Evolutionary conservation across 2,329 filamentous ascomycete species (phyloP), one percentile per base, ranked within the genome.

Genomic region (Fusarium incarnatum): DNA sequence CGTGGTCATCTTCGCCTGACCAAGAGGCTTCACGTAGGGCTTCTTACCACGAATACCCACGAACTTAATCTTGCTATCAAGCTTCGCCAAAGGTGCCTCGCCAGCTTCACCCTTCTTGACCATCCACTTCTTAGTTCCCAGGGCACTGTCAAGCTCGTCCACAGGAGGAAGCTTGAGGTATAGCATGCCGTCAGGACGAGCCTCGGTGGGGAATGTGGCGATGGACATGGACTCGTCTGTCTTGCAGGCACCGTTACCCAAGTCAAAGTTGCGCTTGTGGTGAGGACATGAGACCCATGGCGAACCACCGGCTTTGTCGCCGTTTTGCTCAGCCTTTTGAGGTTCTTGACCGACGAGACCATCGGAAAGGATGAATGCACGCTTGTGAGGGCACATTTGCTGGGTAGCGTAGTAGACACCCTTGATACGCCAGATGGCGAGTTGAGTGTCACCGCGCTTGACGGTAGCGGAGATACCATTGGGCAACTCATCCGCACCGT

Each of bases 351-450:
- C 94, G 48, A 97, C 87, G 11, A 97, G 83, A 3, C 94, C 93
- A 77, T 97, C 94, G 0, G 91, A 92, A 27, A 97, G 88, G n/a
- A 94, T 91, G 76, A 97, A 97, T 2, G 94, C 91, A 13, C 94
- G 91, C 81, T 95, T 96, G 82, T 97, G 94, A 12, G 94, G 94
- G 78, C 94, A 97, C 94, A 97, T 97, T 78, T 97, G 93, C 82
- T 97, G 94, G 16, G 92, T 92, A 62, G 92, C 92, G 79, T 95
- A 95, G 84, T 91, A 97, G 56, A 87, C 87, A 22, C 93, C 94
- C 56, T 88, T 88, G 67, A 97, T 87, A 74, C 94, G 92, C 88
- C 94, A 97, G 56, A 97, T 83, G 10, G 94, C 94, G 3, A 97
- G 86, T 79, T 97, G 94, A 0, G 94, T 97, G 79, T 97, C 94